Conservation (phyloP, 495 filamentous ascomycete genomes). For the Parathielavia appendiculata region DNA sequence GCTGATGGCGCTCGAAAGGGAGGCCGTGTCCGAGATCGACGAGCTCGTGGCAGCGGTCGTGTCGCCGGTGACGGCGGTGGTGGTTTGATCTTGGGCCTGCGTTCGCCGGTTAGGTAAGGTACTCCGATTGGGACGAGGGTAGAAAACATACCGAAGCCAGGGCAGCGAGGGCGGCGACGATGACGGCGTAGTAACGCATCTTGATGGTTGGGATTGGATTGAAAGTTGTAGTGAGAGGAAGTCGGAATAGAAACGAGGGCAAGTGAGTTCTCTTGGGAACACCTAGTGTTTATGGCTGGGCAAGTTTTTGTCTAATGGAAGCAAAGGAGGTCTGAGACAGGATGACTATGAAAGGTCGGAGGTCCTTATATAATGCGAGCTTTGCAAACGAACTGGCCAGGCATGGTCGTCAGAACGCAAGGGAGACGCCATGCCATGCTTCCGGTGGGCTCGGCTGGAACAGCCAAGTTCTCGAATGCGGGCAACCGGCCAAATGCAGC, state of each 20-base stretch:
- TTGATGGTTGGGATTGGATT: constrained; percentile 17
- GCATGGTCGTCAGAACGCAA: neutral
- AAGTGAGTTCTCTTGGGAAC: neutral
- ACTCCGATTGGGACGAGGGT: neutral
- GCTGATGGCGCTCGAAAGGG: constrained; percentile 16
- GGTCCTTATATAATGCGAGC: too few species aligned
- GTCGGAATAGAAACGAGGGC: neutral
- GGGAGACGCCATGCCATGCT: neutral
- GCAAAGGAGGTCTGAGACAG: too few species aligned
- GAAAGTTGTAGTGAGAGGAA: neutral
- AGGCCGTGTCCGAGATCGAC: constrained; percentile 17
- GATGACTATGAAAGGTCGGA: too few species aligned
- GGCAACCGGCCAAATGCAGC: neutral
- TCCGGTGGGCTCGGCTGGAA: neutral
- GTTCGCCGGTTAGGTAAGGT: constrained; percentile 7
- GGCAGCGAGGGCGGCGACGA: constrained; percentile 27
- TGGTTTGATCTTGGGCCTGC: constrained; percentile 26
- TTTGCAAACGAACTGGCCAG: neutral
- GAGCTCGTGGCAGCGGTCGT: constrained; percentile 17
- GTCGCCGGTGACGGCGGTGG: constrained; percentile 7
- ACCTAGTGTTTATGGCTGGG: neutral
- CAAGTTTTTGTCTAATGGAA: neutral
- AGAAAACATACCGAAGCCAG: constrained; percentile 25
- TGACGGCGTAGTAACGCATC: constrained; percentile 25
- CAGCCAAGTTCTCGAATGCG: constrained; percentile 2